Percentiles rank a stretch among this genome's conserved stretches.
phyloP scores from a whole-genome alignment of 2,329 filamentous ascomycete genomes.

The Ramularia endophylla region DNA sequence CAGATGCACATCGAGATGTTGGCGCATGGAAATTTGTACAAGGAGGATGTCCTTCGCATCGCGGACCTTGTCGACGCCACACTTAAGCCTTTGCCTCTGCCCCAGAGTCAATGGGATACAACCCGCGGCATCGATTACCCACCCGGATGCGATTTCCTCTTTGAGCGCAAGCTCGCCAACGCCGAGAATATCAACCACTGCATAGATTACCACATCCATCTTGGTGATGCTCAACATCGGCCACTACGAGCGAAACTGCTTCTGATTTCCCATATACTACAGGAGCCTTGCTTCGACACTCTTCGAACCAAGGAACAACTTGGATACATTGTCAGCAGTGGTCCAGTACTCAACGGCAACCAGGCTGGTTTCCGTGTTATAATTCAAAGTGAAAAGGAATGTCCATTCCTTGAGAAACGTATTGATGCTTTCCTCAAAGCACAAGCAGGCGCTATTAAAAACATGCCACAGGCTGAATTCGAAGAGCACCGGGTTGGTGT shows the following conservation, averaged over 20 bases:
- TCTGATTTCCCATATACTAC: conserved; percentile 80
- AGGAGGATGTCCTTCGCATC: conserved; percentile 82
- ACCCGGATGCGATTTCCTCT: conserved; percentile 75
- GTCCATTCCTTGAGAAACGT: conserved; percentile 75
- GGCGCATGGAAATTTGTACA: conserved; percentile 88
- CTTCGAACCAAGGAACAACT: conserved; percentile 95
- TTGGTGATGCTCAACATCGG: conserved; percentile 52
- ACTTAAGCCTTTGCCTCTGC: conserved; percentile 67
- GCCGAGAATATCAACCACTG: conserved; percentile 69
- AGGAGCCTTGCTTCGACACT: conserved; percentile 92
- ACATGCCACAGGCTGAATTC: conserved; percentile 79
- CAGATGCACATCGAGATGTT: conserved; percentile 86
- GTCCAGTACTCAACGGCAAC: conserved; percentile 66
- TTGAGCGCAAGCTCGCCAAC: conserved; percentile 73
- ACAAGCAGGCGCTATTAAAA: conserved; percentile 59
- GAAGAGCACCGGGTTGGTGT: conserved; percentile 87
- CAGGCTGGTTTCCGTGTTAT: conserved; percentile 76
- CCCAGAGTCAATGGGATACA: conserved; percentile 72
- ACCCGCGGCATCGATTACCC: conserved; percentile 71
- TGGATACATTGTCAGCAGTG: conserved; percentile 91
- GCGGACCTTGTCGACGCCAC: conserved; percentile 76
- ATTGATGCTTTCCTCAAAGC: conserved; percentile 77
- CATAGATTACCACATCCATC: conserved; percentile 44
- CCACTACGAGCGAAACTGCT: conserved; percentile 67
- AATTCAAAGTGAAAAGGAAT: conserved; percentile 85